phyloP scores from a whole-genome alignment of 176 grass and related monocot species.

The Eleusine coracana region DNA sequence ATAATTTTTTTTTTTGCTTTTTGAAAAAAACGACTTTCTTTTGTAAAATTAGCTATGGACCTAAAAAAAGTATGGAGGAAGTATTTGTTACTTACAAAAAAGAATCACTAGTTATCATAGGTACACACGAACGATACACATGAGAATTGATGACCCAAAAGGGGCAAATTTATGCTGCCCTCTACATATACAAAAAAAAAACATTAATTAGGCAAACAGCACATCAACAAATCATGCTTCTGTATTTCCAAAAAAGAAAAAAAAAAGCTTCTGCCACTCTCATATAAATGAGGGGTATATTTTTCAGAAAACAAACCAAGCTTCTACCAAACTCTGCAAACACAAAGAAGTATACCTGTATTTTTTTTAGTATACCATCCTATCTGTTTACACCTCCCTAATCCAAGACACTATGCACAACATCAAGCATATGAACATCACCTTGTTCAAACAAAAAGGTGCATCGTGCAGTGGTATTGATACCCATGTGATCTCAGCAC shows the following conservation, averaged over 20 bases:
- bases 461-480: background rate
- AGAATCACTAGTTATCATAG: background rate
- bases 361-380: conserved; percentile 28
- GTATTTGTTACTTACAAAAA: background rate
- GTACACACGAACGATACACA: conserved; percentile 2
- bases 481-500: conserved; percentile 14
- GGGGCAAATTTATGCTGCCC: background rate
- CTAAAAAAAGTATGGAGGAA: too few relatives aligned
- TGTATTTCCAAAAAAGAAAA: background rate
- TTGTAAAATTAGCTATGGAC: too few relatives aligned
- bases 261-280: background rate
- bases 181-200: background rate
- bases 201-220: background rate
- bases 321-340: conserved; percentile 4
- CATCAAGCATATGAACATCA: conserved; percentile 27
- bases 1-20: too few relatives aligned
- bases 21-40: too few relatives aligned
- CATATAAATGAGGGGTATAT: background rate
- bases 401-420: conserved; percentile 44
- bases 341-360: background rate
- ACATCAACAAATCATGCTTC: background rate
- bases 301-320: background rate
- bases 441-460: conserved; percentile 7
- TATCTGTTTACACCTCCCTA: conserved; percentile 24
- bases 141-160: background rate